phyloP scores from a whole-genome alignment of 139 green algal genomes.

The Parachlorella kessleri region DNA sequence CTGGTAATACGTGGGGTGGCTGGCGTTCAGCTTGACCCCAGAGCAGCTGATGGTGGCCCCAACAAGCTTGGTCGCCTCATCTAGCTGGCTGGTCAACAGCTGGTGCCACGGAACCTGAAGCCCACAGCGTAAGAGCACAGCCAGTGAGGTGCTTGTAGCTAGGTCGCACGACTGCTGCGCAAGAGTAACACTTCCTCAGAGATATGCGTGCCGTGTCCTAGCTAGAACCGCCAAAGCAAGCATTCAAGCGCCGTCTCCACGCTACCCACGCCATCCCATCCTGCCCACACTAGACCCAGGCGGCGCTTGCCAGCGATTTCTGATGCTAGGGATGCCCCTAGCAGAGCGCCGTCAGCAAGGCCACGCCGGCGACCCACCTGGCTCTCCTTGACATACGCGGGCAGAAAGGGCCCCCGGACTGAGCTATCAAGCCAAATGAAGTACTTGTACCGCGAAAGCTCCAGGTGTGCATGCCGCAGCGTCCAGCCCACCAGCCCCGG shows the following conservation, averaged over 20 bases:
- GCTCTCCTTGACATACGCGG: conserved; percentile 16
- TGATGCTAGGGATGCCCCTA: too few species aligned
- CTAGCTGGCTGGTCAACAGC: conserved; percentile 1
- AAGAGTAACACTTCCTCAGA: too few species aligned
- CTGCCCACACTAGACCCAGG: too few species aligned
- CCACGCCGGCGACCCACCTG: too few species aligned
- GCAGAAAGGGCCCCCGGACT: conserved; percentile 42
- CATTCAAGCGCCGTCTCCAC: too few species aligned
- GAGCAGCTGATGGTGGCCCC: background rate
- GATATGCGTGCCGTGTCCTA: too few species aligned
- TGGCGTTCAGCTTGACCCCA: background rate
- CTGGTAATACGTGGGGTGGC: background rate
- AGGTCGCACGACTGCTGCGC: too few species aligned
- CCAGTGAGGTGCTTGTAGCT: too few species aligned
- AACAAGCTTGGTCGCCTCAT: background rate
- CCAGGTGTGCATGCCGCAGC: conserved; percentile 19
- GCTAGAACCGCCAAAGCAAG: too few species aligned
- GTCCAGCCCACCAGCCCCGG: conserved; percentile 18
- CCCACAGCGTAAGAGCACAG: background rate
- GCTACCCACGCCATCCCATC: background rate
- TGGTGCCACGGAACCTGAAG: background rate
- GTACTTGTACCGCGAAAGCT: conserved; percentile 18
- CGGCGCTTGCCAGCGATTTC: too few species aligned
- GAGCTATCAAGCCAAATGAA: conserved; percentile 38
- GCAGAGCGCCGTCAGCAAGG: too few species aligned